Conservation (phyloP, 1,284 basidiomycete genomes). For the Agroathelia rolfsii region DNA sequence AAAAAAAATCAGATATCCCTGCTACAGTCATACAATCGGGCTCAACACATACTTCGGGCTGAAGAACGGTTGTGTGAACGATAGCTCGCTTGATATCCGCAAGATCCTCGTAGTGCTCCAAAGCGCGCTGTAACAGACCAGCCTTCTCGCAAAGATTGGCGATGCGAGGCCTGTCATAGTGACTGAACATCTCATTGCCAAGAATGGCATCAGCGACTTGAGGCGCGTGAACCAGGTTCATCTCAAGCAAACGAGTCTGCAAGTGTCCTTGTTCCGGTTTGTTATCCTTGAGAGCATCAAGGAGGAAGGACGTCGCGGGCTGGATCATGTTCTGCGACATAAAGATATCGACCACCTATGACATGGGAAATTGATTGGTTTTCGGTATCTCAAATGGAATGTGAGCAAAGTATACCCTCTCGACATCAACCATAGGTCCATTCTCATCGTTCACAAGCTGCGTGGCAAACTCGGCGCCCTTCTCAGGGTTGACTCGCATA, state of each 20-base stretch:
- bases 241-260: constrained; percentile 94
- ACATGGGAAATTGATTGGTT: constrained; percentile 7
- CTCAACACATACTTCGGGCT: constrained; percentile 80
- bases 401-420: constrained; percentile 48
- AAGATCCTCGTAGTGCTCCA: constrained; percentile 97
- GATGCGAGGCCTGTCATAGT: constrained; percentile 94
- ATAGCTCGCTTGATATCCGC: constrained; percentile 97
- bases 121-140: constrained; percentile 87
- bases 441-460: constrained; percentile 90
- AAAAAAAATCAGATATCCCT: too few relatives aligned
- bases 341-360: constrained; percentile 91
- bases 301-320: constrained; percentile 95
- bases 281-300: constrained; percentile 99
- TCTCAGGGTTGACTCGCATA: constrained; percentile 94
- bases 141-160: constrained; percentile 99
- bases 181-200: constrained; percentile 97
- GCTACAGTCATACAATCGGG: too few relatives aligned
- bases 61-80: constrained; percentile 85
- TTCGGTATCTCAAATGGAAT: constrained; percentile 2
- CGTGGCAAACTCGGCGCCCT: constrained; percentile 96
- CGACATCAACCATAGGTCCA: constrained; percentile 90
- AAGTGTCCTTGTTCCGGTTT: constrained; percentile 94
- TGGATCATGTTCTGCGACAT: constrained; percentile 99
- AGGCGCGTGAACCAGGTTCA: constrained; percentile 96
- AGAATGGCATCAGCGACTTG: constrained; percentile 99